Evolutionary conservation across 345 rosid species (phyloP).

Genomic region (Salix koriyanagi): DNA sequence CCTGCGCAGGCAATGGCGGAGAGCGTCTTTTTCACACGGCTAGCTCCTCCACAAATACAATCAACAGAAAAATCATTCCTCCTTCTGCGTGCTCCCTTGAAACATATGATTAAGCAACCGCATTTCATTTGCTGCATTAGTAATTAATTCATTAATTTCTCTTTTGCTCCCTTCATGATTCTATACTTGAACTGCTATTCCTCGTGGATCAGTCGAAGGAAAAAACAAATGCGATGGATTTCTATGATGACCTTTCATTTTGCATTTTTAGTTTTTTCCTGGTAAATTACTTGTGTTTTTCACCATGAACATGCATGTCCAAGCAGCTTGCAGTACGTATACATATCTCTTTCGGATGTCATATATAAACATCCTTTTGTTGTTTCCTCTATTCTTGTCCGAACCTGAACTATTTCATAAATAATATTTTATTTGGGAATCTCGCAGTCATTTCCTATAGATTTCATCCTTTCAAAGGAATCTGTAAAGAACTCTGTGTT

Average conservation of each 20-base stretch:
- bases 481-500: not conserved
- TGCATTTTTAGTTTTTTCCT: not conserved
- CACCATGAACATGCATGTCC: not conserved
- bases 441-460: not conserved
- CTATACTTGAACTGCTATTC: not conserved
- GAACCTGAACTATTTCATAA: not conserved
- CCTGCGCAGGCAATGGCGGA: not conserved
- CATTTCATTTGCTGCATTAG: no score
- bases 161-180: not conserved
- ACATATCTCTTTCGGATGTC: not conserved
- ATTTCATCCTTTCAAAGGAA: constrained; percentile 6
- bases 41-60: no score
- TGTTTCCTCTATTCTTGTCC: not conserved
- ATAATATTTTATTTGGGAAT: not conserved
- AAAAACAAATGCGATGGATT: not conserved
- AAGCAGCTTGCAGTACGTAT: not conserved
- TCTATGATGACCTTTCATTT: not conserved
- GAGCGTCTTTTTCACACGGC: not conserved
- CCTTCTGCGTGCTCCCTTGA: no score
- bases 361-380: not conserved
- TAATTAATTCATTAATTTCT: not conserved
- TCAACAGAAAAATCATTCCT: no score
- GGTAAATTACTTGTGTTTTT: not conserved
- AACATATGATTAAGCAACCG: no score
- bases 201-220: not conserved